Conservation (phyloP, 257 asterid species). For the Linderniella brevidens region DNA sequence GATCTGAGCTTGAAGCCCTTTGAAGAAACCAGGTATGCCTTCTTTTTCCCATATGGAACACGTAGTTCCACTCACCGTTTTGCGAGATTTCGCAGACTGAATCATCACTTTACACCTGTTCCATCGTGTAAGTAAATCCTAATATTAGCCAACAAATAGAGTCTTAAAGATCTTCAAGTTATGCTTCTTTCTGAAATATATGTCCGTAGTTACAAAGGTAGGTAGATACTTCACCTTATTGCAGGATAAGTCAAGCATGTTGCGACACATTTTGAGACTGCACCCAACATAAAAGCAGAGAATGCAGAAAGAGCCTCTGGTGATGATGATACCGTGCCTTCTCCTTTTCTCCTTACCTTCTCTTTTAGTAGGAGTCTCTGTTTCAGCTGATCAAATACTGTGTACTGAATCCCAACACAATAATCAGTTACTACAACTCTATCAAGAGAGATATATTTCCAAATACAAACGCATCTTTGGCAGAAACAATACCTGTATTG, state of each 20-base stretch:
- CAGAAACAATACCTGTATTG: conserved; percentile 48
- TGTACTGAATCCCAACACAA: conserved; percentile 40
- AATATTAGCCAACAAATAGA: neutral
- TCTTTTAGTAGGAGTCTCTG: conserved; percentile 38
- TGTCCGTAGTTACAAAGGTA: neutral
- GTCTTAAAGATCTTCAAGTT: neutral
- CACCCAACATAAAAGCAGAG: conserved; percentile 69
- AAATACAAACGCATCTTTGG: conserved; percentile 4
- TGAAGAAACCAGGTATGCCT: conserved; percentile 68
- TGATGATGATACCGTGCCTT: conserved; percentile 14
- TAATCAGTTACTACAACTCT: conserved; percentile 7
- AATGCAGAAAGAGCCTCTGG: conserved; percentile 70
- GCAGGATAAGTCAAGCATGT: conserved; percentile 84
- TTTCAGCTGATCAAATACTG: conserved; percentile 80
- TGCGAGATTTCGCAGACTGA: conserved; percentile 54
- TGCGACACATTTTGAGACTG: conserved; percentile 77
- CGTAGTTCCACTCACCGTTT: conserved; percentile 42
- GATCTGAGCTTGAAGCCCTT: conserved; percentile 79
- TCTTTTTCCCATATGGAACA: conserved; percentile 60
- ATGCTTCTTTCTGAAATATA: neutral
- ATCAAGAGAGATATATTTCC: neutral
- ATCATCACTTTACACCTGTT: conserved; percentile 87
- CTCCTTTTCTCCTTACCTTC: conserved; percentile 18
- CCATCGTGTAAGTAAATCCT: neutral
- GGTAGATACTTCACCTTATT: conserved; percentile 34